These are phyloP conservation scores for Kluyveromyces sp. DNA, from an alignment of 1,139 yeast genomes.

Conservation along the genomic window DNA sequence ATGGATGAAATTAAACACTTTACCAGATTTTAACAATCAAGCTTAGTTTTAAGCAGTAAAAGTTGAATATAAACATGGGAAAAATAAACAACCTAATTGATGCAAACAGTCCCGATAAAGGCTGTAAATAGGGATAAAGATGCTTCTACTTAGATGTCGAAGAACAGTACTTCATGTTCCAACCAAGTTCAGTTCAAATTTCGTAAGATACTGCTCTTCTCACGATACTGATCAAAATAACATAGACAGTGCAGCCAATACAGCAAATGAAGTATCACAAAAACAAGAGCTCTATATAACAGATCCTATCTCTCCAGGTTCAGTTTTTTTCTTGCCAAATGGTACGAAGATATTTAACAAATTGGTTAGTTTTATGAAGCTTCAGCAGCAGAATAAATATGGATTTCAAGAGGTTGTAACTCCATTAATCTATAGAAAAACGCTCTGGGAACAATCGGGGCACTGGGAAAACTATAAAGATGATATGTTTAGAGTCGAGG, in stretches of 20 bases:
- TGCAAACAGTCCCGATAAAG: too few species aligned
- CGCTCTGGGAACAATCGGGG: conserved; percentile 86
- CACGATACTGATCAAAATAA: background rate
- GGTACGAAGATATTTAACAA: conserved; percentile 83
- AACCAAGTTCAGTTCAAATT: too few species aligned
- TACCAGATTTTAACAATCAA: too few species aligned
- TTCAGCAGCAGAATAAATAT: conserved; percentile 65
- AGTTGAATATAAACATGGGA: too few species aligned
- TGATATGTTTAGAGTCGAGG: conserved; percentile 79
- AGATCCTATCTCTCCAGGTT: conserved; percentile 79
- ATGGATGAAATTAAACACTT: too few species aligned
- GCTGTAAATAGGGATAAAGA: too few species aligned
- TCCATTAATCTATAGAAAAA: conserved; percentile 79
- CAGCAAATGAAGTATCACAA: conserved; percentile 23
- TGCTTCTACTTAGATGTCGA: too few species aligned
- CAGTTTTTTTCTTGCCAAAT: conserved; percentile 82
- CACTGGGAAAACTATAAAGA: conserved; percentile 95
- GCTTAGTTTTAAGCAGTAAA: too few species aligned
- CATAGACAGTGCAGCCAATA: conserved; percentile 12
- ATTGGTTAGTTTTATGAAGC: conserved; percentile 71
- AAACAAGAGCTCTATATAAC: conserved; percentile 69
- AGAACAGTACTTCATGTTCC: too few species aligned
- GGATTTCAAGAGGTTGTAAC: conserved; percentile 93
- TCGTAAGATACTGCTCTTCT: conserved; percentile 1
- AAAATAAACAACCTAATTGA: too few species aligned